Base-by-base conservation (phyloP, 495 filamentous ascomycete genomes). In the Lasiosphaeria miniovina region DNA sequence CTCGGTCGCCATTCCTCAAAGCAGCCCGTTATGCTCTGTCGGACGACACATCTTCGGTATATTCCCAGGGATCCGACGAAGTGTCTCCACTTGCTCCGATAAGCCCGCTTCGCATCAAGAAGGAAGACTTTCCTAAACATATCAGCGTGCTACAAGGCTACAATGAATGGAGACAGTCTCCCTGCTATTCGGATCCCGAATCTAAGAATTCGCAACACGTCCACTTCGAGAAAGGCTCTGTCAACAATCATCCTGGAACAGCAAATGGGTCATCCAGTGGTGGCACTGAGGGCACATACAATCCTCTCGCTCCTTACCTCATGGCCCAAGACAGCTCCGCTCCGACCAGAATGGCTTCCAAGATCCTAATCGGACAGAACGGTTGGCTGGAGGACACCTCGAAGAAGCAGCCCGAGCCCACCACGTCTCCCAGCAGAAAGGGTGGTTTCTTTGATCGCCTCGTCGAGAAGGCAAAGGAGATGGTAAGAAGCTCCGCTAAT, bases 371-470 rank as follows among this genome's bases (percentile, higher is more conserved):
- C 36, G 77, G 78, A 10, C 64, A 78, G 15, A 69, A 75, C n/a
- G 78, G 78, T 17, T 80, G 76, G 76, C 71, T 81, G 2, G 78
- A 79, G 60, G 67, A 68, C 17, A 80, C 77, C 0, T 71, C 71
- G 1, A 65, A 46, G 4, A 7, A 65, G 5, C 57, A 61, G 1
- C 15, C 57, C 4, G 50, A 45, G 32, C 57, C 65, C 46, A 65
- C 63, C 33, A 51, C 57, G 0, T 65, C 65, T 12, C 59, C 60
- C 1, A 61, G 53, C 34, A 70, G 70, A 45, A 68, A 64, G 38
- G 17, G 49, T 7, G 53, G 69, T 3, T 73, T 81, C 57, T 52
- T 81, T 4, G 68, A 71, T 38, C 67, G 41, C 35, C 33, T 81
- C 10, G 71, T 74, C 55, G 72, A 75, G 56, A 77, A 71, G 50